Evolutionary conservation across 2,329 filamentous ascomycete species (phyloP).

Genomic region (Pseudogymnoascus pannorum): DNA sequence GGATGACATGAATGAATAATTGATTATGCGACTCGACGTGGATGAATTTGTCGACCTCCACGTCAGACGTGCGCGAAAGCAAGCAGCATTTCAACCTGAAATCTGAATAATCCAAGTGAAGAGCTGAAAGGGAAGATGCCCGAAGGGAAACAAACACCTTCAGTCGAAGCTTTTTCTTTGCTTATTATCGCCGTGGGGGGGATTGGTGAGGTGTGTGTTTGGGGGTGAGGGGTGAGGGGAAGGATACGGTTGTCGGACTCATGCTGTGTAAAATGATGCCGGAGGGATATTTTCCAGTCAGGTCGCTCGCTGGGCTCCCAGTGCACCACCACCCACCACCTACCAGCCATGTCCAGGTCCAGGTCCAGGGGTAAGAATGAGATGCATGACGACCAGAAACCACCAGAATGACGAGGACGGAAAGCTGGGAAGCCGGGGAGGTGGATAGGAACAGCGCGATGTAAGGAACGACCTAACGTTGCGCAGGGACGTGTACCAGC

Average conservation of each 20-base stretch:
- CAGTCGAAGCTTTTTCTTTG: background rate
- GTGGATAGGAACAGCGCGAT: background rate
- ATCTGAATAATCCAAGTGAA: too few relatives aligned
- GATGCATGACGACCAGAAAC: background rate
- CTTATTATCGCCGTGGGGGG: background rate
- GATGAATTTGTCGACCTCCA: conserved; percentile 3
- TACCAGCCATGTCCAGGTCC: too few relatives aligned
- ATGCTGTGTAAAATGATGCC: background rate
- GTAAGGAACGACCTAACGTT: conserved; percentile 1
- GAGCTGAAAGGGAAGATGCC: background rate
- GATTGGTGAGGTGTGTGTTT: background rate
- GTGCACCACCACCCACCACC: background rate
- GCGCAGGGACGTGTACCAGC: conserved; percentile 1
- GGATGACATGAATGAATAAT: too few relatives aligned
- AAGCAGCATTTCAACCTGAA: background rate
- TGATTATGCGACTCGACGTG: too few relatives aligned
- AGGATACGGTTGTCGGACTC: background rate
- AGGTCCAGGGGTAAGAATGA: background rate
- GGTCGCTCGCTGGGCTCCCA: background rate
- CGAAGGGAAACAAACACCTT: background rate
- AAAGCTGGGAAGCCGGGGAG: background rate
- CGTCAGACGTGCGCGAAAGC: background rate
- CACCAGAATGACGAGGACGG: background rate
- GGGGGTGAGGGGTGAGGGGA: background rate
- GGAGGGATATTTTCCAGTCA: background rate